phyloP scores from a whole-genome alignment of 2,329 filamentous ascomycete genomes.

The Paraphaeosphaeria minitans region DNA sequence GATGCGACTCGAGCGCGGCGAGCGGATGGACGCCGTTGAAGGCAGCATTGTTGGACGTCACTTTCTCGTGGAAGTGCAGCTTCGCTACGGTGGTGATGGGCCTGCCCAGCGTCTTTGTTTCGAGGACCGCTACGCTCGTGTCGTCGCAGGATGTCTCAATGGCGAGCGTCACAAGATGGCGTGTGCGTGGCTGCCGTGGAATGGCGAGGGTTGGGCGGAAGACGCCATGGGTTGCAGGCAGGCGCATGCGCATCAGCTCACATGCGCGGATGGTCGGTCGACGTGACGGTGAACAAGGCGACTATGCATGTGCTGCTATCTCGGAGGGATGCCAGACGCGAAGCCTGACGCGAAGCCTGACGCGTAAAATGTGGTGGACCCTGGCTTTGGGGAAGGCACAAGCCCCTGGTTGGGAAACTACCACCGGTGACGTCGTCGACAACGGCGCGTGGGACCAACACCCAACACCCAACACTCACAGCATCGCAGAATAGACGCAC shows the following conservation, averaged over 20 bases:
- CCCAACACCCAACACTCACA: not conserved
- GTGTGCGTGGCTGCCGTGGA: constrained; percentile 13
- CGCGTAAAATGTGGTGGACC: not conserved
- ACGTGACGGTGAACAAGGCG: not conserved
- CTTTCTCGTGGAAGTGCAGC: constrained; percentile 78
- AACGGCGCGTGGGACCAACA: not conserved
- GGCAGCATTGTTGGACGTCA: constrained; percentile 77
- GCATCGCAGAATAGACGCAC: not conserved
- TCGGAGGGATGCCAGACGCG: not conserved
- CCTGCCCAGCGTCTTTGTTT: constrained; percentile 51
- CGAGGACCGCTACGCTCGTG: constrained; percentile 83
- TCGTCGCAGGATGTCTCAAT: constrained; percentile 93
- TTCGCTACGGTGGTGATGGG: constrained; percentile 49
- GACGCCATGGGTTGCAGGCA: constrained; percentile 14
- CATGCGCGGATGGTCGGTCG: constrained; percentile 3
- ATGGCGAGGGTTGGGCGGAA: constrained; percentile 1
- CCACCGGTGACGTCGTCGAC: not conserved
- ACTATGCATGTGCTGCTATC: not conserved
- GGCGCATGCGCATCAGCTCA: constrained; percentile 27
- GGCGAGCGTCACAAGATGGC: constrained; percentile 60
- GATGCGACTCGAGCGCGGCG: constrained; percentile 76
- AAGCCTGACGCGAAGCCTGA: not conserved
- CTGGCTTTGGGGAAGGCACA: not conserved
- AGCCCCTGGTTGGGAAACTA: not conserved
- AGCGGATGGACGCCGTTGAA: constrained; percentile 82